Conservation (phyloP, 2,329 filamentous ascomycete genomes). For the Fusarium musae region DNA sequence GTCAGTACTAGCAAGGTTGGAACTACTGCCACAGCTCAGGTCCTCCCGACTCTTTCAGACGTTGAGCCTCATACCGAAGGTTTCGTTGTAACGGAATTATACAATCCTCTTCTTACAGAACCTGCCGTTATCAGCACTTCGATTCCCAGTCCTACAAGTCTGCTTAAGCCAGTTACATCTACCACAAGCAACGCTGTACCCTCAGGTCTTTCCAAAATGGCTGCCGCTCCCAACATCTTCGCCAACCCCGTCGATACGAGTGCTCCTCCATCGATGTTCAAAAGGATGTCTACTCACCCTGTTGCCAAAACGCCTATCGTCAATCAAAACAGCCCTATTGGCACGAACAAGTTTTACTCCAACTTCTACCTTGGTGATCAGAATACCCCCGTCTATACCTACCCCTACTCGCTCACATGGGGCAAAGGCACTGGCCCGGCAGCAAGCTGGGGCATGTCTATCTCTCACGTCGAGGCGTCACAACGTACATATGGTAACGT, state of each 20-base stretch:
- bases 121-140: conserved; percentile 32
- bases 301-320: conserved; percentile 67
- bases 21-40: conserved; percentile 43
- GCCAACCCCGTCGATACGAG: conserved; percentile 63
- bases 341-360: conserved; percentile 84
- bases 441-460: conserved; percentile 79
- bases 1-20: conserved; percentile 39
- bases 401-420: conserved; percentile 80
- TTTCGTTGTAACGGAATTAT: conserved; percentile 42
- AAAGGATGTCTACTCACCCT: conserved; percentile 65
- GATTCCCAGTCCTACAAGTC: conserved; percentile 52
- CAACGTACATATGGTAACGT: conserved; percentile 75
- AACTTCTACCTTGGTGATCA: conserved; percentile 84
- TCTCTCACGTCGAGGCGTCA: conserved; percentile 76
- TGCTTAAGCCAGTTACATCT: conserved; percentile 44
- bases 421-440: conserved; percentile 70
- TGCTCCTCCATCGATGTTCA: conserved; percentile 61
- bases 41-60: conserved; percentile 46
- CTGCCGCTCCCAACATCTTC: conserved; percentile 62
- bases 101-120: conserved; percentile 30
- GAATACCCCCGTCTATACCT: conserved; percentile 74
- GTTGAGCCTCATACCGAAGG: conserved; percentile 48
- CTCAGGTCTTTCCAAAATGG: conserved; percentile 38
- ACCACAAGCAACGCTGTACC: conserved; percentile 38
- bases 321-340: conserved; percentile 60